These are phyloP conservation scores for Zoysia pacifica DNA, from an alignment of 176 grass and related monocot species.

Conservation along the genomic window DNA sequence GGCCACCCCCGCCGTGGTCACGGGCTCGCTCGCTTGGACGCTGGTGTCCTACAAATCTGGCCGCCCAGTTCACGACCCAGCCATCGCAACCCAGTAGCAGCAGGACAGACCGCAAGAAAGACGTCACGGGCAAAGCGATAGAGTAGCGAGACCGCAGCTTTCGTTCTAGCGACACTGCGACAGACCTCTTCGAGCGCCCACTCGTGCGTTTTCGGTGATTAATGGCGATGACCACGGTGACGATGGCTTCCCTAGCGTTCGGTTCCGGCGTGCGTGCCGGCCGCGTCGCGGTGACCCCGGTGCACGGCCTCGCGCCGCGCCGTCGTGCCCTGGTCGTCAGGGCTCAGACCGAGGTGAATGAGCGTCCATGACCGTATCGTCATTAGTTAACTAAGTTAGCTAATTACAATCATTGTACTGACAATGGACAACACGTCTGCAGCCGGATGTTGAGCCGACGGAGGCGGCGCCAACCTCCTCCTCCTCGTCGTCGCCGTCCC, in stretches of 20 bases:
- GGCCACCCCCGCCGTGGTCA: neutral
- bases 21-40: neutral
- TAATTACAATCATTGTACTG: no score
- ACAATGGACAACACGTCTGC: neutral
- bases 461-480: neutral
- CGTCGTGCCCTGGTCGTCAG: neutral
- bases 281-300: neutral
- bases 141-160: no score
- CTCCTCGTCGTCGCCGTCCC: no score
- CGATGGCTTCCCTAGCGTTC: conserved; percentile 6
- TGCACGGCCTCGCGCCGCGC: neutral
- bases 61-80: neutral
- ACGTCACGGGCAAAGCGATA: no score
- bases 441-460: neutral
- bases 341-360: neutral
- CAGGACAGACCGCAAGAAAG: no score
- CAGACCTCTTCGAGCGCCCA: no score
- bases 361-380: neutral
- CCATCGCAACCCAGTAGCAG: neutral
- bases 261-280: no score
- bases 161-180: no score
- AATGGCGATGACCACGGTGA: neutral
- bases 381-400: no score
- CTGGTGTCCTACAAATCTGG: neutral
- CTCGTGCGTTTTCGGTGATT: no score